Conservation (phyloP, 169 alveolate genomes). For the Eimeria praecox region DNA sequence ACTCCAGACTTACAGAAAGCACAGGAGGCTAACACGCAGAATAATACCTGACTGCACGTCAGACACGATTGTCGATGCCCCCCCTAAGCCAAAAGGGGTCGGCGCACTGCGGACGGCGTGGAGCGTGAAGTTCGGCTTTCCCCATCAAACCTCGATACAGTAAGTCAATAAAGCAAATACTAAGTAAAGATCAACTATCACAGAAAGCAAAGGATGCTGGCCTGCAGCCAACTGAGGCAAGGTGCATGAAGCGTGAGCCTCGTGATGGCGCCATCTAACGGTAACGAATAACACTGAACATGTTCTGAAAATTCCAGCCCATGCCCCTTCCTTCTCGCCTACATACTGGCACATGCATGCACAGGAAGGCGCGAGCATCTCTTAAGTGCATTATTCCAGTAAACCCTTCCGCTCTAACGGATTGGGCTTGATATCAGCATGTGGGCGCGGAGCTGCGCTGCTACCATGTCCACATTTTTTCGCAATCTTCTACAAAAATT, state of each 20-base stretch:
- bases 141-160: background rate
- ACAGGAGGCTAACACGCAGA: background rate
- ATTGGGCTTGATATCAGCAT: too few relatives aligned
- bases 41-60: background rate
- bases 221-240: background rate
- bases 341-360: background rate
- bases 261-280: background rate
- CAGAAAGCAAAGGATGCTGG: background rate
- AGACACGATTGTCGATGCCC: conserved; percentile 13
- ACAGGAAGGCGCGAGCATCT: background rate
- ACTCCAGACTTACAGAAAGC: background rate
- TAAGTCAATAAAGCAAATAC: background rate
- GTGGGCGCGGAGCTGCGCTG: background rate
- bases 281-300: background rate
- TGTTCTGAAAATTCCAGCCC: background rate
- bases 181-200: background rate
- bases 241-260: conserved; percentile 10
- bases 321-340: background rate
- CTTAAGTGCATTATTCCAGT: background rate
- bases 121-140: background rate
- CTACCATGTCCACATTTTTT: background rate
- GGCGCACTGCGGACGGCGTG: background rate
- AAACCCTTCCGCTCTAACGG: background rate
- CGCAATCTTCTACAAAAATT: background rate
- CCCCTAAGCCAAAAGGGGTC: background rate